A percentile compares a stretch with the other conserved stretches of the same genome.
These are phyloP conservation scores for Patellifolia procumbens DNA, from an alignment of 179 eudicot species.

Conservation along the genomic window DNA sequence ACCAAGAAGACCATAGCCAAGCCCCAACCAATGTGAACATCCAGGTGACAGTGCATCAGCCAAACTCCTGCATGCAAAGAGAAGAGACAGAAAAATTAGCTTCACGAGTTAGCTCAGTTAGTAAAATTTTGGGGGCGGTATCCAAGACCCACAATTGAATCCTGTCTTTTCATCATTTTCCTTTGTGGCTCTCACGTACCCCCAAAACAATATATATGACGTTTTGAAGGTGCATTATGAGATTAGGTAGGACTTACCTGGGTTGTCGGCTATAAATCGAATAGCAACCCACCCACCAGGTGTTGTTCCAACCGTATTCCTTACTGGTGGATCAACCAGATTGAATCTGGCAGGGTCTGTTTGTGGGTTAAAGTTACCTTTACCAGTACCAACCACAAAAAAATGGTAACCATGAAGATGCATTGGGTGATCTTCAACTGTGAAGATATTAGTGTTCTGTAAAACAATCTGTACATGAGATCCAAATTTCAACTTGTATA, in stretches of 20 bases:
- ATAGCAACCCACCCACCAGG: conserved; percentile 80
- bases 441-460: conserved; percentile 67
- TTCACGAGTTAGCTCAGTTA: neutral
- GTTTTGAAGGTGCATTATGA: neutral
- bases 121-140: neutral
- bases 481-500: conserved; percentile 70
- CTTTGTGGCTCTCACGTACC: no score
- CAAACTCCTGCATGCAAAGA: conserved; percentile 24
- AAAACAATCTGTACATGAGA: conserved; percentile 64
- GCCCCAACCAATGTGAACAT: conserved; percentile 30
- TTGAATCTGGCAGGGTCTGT: conserved; percentile 54
- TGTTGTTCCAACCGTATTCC: conserved; percentile 68
- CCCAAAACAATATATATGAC: no score
- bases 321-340: conserved; percentile 58
- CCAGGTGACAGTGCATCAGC: conserved; percentile 37
- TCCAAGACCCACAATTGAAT: no score
- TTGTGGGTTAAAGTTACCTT: conserved; percentile 59
- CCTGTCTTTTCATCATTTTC: no score
- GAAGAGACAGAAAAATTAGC: conserved; percentile 4
- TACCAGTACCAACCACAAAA: conserved; percentile 62
- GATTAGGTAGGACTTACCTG: conserved; percentile 38
- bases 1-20: conserved; percentile 35
- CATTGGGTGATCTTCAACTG: conserved; percentile 84
- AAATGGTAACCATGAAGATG: conserved; percentile 72
- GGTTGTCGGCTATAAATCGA: conserved; percentile 67